These are phyloP conservation scores for Mortierella polycephala DNA, from an alignment of 371 early-diverging fungal genomes.

Conservation along the genomic window DNA sequence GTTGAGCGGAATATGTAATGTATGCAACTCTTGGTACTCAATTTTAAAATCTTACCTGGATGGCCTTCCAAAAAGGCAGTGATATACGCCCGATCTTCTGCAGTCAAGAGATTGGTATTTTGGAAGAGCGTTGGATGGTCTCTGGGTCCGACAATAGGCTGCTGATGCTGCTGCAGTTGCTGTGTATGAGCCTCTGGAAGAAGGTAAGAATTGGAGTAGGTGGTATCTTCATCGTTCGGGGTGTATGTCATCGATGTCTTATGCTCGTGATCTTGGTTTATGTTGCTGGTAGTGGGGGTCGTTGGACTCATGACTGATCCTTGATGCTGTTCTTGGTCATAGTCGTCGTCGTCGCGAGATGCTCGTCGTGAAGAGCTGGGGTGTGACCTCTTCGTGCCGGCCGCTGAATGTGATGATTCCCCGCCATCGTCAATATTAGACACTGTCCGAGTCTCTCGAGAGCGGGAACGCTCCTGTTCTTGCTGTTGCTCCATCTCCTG, in stretches of 20 bases:
- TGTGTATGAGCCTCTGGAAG: conserved; percentile 1
- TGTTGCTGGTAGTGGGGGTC: conserved; percentile 6
- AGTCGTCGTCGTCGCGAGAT: conserved; percentile 13
- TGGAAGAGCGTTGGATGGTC: conserved; percentile 47
- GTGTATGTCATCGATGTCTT: conserved; percentile 5
- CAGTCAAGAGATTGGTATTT: conserved; percentile 40
- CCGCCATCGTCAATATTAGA: conserved; percentile 34
- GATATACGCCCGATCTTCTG: conserved; percentile 47
- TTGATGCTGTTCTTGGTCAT: too few relatives aligned
- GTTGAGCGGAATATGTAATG: not conserved
- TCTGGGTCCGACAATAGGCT: not conserved
- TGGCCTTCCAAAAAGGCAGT: conserved; percentile 46
- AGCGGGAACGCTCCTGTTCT: conserved; percentile 28
- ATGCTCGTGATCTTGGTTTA: conserved; percentile 21
- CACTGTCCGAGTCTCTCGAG: conserved; percentile 11
- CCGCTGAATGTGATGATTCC: conserved; percentile 15
- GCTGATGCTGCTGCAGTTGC: conserved; percentile 19
- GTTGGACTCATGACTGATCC: conserved; percentile 21
- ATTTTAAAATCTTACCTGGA: conserved; percentile 29
- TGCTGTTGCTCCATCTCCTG: conserved; percentile 33
- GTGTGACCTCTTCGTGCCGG: conserved; percentile 21
- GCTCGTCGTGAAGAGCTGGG: conserved; percentile 25
- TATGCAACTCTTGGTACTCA: not conserved
- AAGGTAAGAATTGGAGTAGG: conserved; percentile 22
- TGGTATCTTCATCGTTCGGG: not conserved